Evolutionary conservation across 805 yeast species (phyloP).

Genomic region (Starmerella potacharoeniae): DNA sequence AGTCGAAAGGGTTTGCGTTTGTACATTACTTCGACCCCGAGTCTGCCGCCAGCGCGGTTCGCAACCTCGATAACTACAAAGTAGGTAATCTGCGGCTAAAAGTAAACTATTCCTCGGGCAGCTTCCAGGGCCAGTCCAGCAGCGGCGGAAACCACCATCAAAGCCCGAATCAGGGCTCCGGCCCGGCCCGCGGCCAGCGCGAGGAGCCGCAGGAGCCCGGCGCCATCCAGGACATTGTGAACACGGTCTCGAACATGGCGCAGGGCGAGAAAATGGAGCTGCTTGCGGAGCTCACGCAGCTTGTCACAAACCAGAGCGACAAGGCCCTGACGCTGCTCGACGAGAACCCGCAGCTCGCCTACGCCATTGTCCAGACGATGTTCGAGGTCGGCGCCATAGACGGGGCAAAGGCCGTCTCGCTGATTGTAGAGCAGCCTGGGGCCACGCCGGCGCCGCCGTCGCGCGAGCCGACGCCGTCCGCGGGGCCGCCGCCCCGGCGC

Average conservation of each 20-base stretch:
- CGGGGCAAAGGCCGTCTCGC: constrained; percentile 20
- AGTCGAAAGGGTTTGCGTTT: constrained; percentile 82
- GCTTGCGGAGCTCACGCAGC: constrained; percentile 45
- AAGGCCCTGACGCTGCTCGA: constrained; percentile 49
- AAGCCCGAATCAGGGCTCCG: background rate
- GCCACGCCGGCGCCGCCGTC: background rate
- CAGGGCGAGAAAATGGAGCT: constrained; percentile 38
- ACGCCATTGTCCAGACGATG: constrained; percentile 68
- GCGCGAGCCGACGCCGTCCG: constrained; percentile 17
- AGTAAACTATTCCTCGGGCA: constrained; percentile 39
- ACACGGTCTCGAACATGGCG: constrained; percentile 14
- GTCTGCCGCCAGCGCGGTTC: constrained; percentile 81
- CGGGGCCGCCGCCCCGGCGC: constrained; percentile 9
- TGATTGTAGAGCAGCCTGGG: constrained; percentile 11
- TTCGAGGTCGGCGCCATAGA: constrained; percentile 32
- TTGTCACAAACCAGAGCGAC: constrained; percentile 47
- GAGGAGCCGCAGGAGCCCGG: constrained; percentile 13
- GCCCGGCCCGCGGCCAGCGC: constrained; percentile 29
- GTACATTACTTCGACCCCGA: constrained; percentile 73
- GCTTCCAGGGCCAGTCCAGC: constrained; percentile 9
- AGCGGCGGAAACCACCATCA: background rate
- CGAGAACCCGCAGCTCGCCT: constrained; percentile 70
- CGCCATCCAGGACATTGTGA: constrained; percentile 19
- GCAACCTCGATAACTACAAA: constrained; percentile 70
- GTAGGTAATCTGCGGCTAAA: constrained; percentile 61